phyloP scores from a whole-genome alignment of 441 rosid species.

The Erodium moschatum region DNA sequence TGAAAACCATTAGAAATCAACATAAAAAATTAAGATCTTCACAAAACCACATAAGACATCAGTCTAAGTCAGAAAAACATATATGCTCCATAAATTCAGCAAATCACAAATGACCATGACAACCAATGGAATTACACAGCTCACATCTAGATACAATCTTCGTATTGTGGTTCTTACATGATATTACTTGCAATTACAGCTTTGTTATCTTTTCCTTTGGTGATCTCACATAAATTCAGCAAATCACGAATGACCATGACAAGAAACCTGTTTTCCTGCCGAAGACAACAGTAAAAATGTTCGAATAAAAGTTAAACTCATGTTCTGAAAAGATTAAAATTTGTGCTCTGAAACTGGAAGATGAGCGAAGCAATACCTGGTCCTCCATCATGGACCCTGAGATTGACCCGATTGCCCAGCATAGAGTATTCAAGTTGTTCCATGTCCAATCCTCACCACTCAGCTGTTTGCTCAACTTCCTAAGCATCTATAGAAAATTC shows the following conservation, averaged over 20 bases:
- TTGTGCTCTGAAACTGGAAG: background rate
- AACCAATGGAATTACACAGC: background rate
- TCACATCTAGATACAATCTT: constrained; percentile 1
- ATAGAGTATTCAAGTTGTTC: constrained; percentile 91
- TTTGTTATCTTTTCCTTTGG: constrained; percentile 97
- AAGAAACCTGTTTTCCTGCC: constrained; percentile 96
- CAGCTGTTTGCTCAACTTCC: constrained; percentile 88
- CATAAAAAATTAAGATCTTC: background rate
- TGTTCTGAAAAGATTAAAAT: background rate
- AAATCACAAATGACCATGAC: too few species aligned
- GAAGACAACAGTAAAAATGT: constrained; percentile 11
- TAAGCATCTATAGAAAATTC: constrained; percentile 56
- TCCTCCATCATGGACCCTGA: constrained; percentile 99
- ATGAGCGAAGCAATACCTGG: constrained; percentile 49
- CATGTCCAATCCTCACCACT: constrained; percentile 98
- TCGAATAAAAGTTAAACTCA: background rate
- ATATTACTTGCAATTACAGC: constrained; percentile 99
- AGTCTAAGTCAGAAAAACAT: background rate
- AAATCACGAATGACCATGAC: constrained; percentile 99
- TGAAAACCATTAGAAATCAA: constrained; percentile 16
- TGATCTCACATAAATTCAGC: constrained; percentile 93
- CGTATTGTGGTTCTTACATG: constrained; percentile 51
- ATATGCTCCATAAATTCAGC: background rate
- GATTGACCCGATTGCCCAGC: constrained; percentile 99
- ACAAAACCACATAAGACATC: background rate